Base-by-base conservation (phyloP, 768 basidiomycete species). In the Trametes cingulata region DNA sequence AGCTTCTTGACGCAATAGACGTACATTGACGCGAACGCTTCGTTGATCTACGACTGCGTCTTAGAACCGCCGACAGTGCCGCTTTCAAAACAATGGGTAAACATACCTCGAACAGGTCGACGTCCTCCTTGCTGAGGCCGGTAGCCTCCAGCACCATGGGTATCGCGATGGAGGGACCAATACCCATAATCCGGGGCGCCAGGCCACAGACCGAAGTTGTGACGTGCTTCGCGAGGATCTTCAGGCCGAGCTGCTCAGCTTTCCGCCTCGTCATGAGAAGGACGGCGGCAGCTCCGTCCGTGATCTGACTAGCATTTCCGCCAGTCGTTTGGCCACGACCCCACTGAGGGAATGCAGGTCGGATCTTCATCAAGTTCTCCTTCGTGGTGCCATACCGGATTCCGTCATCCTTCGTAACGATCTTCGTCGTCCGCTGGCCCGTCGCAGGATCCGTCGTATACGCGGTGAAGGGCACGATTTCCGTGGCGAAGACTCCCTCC, bases 1-100 rank as follows among this genome's bases (percentile, higher is more conserved):
- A 95, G 83, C 58, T 81, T 71, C 63, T 86, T 85, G 36, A 91
- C 73, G 50, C 82, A 83, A 69, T 95, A 92, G 0, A 89, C 82
- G 58, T 82, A 90, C 75, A 90, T 90, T 0, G 90, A 91, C 10
- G 92, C 91, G 67, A 95, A 95, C 0, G 93, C 93, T 68, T 95
- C 93, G 68, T 96, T 96, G 72, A 96, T 88, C 90, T 93, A 10
- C 45, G 22, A 25, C 36, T 19, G 19, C 35, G 29, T 14, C 13
- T 40, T 40, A 40, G n/a, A n/a, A 14, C 39, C 39, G 39, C 13
- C 3, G 39, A 5, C 5, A 3, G 3, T 40, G 39, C n/a, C 39
- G 14, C 39, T 40, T 14, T 3, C 39, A 6, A 40, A 33, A 8
- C 13, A 17, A 22, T 36, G 47, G 15, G 24, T n/a, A 24, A 9